Base-by-base conservation (phyloP, 2,329 filamentous ascomycete genomes). In the Arthrobotrys iridis region DNA sequence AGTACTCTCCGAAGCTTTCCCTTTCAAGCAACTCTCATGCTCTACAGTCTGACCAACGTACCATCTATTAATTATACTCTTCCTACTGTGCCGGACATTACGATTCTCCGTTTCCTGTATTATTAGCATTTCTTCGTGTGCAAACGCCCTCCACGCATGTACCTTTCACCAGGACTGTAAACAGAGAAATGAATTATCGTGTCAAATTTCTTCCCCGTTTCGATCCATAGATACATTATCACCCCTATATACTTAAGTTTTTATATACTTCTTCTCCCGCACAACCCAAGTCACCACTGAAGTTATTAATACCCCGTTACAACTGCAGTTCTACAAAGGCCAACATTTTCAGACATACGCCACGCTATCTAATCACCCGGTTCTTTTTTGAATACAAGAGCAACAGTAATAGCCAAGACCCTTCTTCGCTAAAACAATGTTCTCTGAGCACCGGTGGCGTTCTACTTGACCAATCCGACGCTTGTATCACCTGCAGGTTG, bases 51-150 rank as follows among this genome's bases (percentile, higher is more conserved):
- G n/a, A 15, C 15, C 15, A n/a, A 28, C 22, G 37, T 59, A 43
- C 33, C 3, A 40, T 58, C 15, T 59, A 22, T 13, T 33, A 50
- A 52, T 66, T n/a, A 10, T 13, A 3, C 26, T 22, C 28, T 24
- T 43, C 20, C 15, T 24, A n/a, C 10, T 24, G 48, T 66, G 63
- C 63, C 11, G 63, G 63, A 28, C 63, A 58, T 66, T 48, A 22
- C 48, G 24, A 57, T 66, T 58, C 50, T 46, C 7, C 15, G n/a
- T 43, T 35, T 40, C 15, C 22, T 41, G 18, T 64, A 63, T 50
- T 13, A 13, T 18, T 2, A 55, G 18, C 13, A 50, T 35, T 6
- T 26, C 22, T 24, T 26, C 30, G 10, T 40, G 41, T 50, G 24
- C 24, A 18, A 33, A 11, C n/a, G 4, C 15, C 37, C 18, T 62